Conservation (phyloP, 495 filamentous ascomycete genomes). For the Viridothelium virens region DNA sequence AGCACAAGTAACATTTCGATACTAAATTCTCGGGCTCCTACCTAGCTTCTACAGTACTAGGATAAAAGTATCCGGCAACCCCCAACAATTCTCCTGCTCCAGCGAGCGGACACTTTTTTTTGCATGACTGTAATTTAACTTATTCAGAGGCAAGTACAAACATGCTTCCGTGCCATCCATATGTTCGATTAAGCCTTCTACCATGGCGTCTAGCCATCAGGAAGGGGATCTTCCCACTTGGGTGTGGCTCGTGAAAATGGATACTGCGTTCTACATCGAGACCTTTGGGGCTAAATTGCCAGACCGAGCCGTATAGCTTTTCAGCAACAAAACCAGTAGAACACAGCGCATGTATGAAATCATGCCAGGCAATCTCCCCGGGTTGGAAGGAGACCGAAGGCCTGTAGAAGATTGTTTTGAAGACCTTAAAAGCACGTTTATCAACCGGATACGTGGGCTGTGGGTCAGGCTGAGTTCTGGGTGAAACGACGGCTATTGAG, state of each 20-base stretch:
- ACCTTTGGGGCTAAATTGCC: constrained; percentile 41
- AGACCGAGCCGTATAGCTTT: constrained; percentile 49
- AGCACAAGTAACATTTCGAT: too few species aligned
- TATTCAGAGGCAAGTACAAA: constrained; percentile 23
- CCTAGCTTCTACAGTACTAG: too few species aligned
- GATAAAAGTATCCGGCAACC: too few species aligned
- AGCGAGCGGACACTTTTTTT: too few species aligned
- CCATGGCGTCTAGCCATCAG: constrained; percentile 36
- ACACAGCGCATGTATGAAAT: constrained; percentile 47
- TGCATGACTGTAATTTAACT: too few species aligned
- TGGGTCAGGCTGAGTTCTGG: constrained; percentile 11
- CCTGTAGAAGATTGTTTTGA: constrained; percentile 40
- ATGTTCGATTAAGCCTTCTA: constrained; percentile 40
- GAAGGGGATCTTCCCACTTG: constrained; percentile 41
- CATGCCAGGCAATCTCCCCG: constrained; percentile 44
- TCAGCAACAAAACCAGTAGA: constrained; percentile 39
- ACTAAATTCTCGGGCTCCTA: too few species aligned
- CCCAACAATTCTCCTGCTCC: too few species aligned
- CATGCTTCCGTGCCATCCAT: constrained; percentile 40
- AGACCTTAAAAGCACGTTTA: constrained; percentile 41
- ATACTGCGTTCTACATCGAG: constrained; percentile 41
- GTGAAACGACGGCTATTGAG: background rate
- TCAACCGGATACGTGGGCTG: constrained; percentile 38
- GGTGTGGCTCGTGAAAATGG: constrained; percentile 48
- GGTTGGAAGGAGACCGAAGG: constrained; percentile 26